Percentiles rank a stretch among this genome's conserved stretches.
Conservation (phyloP, 768 basidiomycete genomes). For the Roridomyces roridus region DNA sequence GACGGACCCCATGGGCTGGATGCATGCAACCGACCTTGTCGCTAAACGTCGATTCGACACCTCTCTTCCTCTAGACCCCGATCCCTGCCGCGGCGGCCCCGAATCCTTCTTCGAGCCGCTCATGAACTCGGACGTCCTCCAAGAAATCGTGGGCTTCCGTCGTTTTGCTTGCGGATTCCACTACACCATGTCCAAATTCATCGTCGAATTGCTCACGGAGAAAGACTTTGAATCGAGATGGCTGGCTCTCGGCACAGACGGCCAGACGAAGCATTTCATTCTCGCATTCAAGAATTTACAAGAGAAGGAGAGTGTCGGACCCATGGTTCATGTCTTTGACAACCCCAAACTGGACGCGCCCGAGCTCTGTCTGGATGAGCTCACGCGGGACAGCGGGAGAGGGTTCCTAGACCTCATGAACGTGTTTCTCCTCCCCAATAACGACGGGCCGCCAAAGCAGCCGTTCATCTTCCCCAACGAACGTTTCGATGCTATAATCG, state of each 20-base stretch:
- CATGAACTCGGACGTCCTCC: conserved; percentile 6
- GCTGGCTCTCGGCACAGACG: conserved; percentile 5
- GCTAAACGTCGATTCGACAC: conserved; percentile 13
- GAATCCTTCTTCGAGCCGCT: conserved; percentile 5
- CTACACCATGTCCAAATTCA: not conserved
- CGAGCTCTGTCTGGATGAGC: conserved; percentile 8
- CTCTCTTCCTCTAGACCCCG: conserved; percentile 7
- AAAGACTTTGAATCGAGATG: conserved; percentile 8
- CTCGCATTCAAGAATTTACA: conserved; percentile 7
- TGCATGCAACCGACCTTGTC: not conserved
- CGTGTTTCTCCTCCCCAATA: conserved; percentile 12
- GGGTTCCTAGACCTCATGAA: conserved; percentile 17
- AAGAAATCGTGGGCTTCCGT: conserved; percentile 4
- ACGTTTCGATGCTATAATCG: conserved; percentile 10
- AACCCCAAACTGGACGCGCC: not conserved
- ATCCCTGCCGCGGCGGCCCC: not conserved
- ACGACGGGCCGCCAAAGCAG: conserved; percentile 15
- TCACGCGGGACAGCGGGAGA: conserved; percentile 3
- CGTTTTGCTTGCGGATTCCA: not conserved
- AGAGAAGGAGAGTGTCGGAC: not conserved
- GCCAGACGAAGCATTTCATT: conserved; percentile 6
- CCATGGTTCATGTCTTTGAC: not conserved
- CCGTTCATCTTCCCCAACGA: conserved; percentile 8
- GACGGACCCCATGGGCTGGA: conserved; percentile 6
- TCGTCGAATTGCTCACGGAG: conserved; percentile 16